These are phyloP conservation scores for Adiantum capillusveneris DNA, from an alignment of 75 land plant genomes.

Conservation along the genomic window DNA sequence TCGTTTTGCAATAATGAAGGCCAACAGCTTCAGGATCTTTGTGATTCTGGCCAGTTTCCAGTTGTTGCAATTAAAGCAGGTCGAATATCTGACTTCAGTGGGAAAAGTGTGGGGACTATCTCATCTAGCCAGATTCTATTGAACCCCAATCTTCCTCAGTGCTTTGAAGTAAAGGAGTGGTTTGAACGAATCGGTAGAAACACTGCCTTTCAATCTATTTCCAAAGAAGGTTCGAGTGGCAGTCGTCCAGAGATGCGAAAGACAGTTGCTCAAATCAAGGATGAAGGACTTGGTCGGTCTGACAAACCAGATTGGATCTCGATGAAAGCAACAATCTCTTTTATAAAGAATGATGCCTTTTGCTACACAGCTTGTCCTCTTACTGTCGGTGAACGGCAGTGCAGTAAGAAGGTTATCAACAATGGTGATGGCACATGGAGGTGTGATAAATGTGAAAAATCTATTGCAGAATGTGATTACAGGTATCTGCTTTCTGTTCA, in stretches of 20 bases:
- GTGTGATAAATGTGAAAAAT: slow-evolving; percentile 76
- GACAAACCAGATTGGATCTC: slow-evolving; percentile 94
- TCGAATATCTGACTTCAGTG: slow-evolving; percentile 79
- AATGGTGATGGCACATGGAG: slow-evolving; percentile 93
- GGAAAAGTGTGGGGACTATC: slow-evolving; percentile 80
- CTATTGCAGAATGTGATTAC: slow-evolving; percentile 79
- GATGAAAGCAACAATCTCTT: slow-evolving; percentile 57
- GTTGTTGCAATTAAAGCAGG: slow-evolving; percentile 81
- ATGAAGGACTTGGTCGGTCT: slow-evolving; percentile 81
- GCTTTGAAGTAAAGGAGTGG: slow-evolving; percentile 58
- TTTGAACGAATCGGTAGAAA: slow-evolving; percentile 64
- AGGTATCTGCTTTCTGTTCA: slow-evolving; percentile 78
- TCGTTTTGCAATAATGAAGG: slow-evolving; percentile 73
- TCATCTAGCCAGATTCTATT: slow-evolving; percentile 56
- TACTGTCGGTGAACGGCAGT: slow-evolving; percentile 61
- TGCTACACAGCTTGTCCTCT: slow-evolving; percentile 92
- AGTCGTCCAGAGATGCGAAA: slow-evolving; percentile 54
- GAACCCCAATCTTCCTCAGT: slow-evolving; percentile 78
- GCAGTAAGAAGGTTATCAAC: slow-evolving; percentile 87
- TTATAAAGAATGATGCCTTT: slow-evolving; percentile 68
- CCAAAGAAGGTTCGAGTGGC: slow-evolving; percentile 47
- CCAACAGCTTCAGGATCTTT: slow-evolving; percentile 57
- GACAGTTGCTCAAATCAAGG: slow-evolving; percentile 82
- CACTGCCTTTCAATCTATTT: slow-evolving; percentile 45
- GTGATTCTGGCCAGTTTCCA: slow-evolving; percentile 75